These are phyloP conservation scores for Phytopythium kandeliae DNA, from an alignment of 352 stramenopile species.

Conservation along the genomic window DNA sequence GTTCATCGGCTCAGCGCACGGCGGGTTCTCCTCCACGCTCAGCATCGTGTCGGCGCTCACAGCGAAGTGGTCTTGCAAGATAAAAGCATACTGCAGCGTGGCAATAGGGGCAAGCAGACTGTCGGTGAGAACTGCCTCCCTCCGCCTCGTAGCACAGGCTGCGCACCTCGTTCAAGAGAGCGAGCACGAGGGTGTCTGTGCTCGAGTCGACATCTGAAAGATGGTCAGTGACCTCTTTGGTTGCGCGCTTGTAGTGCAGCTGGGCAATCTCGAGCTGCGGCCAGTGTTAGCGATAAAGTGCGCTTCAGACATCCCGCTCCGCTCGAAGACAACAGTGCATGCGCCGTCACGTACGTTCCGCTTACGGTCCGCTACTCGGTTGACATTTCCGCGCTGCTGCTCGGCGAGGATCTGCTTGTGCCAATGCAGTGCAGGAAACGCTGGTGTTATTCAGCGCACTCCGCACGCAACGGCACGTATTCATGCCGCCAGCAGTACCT, in stretches of 20 bases:
- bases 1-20: background rate
- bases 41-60: slow-evolving; percentile 4
- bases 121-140: background rate
- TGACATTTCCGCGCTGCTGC: slow-evolving; percentile 53
- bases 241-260: slow-evolving; percentile 22
- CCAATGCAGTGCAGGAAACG: too few relatives aligned
- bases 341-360: slow-evolving; percentile 32
- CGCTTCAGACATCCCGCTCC: too few relatives aligned
- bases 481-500: slow-evolving; percentile 16
- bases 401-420: slow-evolving; percentile 35
- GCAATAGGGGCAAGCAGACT: background rate
- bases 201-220: slow-evolving; percentile 8
- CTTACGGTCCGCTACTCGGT: slow-evolving; percentile 51
- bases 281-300: too few relatives aligned
- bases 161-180: slow-evolving; percentile 4
- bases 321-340: too few relatives aligned
- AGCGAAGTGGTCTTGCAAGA: slow-evolving; percentile 6
- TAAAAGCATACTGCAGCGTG: background rate
- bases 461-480: too few relatives aligned
- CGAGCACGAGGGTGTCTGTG: slow-evolving; percentile 1
- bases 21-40: background rate
- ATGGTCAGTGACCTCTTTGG: slow-evolving; percentile 18
- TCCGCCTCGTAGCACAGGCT: background rate
- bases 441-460: too few relatives aligned
- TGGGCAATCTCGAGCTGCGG: slow-evolving; percentile 23